Evolutionary conservation across 257 asterid genomes (phyloP).

Genomic region (Coffea canephora): DNA sequence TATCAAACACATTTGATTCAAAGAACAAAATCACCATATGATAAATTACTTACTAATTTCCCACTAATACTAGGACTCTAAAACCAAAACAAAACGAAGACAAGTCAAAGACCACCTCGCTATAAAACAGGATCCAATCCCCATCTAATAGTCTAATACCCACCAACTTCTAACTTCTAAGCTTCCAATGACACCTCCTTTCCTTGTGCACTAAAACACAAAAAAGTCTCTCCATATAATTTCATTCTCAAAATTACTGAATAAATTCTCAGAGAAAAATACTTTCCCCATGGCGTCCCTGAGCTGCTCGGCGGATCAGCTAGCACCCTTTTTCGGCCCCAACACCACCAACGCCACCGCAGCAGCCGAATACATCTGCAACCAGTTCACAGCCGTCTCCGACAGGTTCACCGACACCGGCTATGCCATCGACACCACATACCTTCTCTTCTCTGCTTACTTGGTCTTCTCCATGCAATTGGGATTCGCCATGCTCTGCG

Average conservation of each 20-base stretch:
- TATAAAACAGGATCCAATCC: constrained; percentile 25
- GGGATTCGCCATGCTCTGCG: constrained; percentile 96
- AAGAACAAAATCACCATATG: too few relatives aligned
- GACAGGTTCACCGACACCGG: constrained; percentile 48
- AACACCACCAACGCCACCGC: constrained; percentile 57
- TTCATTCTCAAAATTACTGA: too few relatives aligned
- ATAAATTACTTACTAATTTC: too few relatives aligned
- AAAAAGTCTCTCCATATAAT: not conserved
- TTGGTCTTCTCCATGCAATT: constrained; percentile 92
- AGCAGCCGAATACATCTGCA: constrained; percentile 68
- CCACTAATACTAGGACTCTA: too few relatives aligned
- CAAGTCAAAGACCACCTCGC: constrained; percentile 24
- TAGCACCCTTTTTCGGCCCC: constrained; percentile 63
- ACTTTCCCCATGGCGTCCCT: constrained; percentile 36
- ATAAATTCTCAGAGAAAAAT: too few relatives aligned
- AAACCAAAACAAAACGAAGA: not conserved
- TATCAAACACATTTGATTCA: too few relatives aligned
- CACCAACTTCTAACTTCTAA: not conserved
- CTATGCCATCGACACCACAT: constrained; percentile 75
- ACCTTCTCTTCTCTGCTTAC: constrained; percentile 83
- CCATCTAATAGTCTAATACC: not conserved
- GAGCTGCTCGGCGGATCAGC: constrained; percentile 44
- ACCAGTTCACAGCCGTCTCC: constrained; percentile 49
- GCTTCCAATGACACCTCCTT: not conserved
- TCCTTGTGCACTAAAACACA: too few relatives aligned